Evolutionary conservation across 768 basidiomycete species (phyloP).

Genomic region (Rhodotorula taiwanensis): DNA sequence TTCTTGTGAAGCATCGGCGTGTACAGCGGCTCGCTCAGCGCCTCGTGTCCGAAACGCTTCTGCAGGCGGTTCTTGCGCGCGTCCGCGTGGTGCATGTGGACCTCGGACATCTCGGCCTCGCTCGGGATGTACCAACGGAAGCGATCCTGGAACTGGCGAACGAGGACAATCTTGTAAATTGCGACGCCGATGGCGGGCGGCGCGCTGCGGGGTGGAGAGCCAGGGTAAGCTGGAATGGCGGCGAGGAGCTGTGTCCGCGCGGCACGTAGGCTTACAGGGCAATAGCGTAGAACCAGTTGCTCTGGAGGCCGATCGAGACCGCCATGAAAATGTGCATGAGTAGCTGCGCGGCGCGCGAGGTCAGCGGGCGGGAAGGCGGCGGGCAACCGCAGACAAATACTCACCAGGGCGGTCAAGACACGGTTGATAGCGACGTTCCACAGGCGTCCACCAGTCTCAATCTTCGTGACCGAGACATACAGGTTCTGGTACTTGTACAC

Average conservation of each 20-base stretch:
- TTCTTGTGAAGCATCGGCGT: constrained; percentile 47
- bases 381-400: not conserved
- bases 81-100: constrained; percentile 73
- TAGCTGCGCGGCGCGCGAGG: constrained; percentile 4
- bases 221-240: too few species aligned
- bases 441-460: constrained; percentile 73
- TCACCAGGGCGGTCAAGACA: constrained; percentile 62
- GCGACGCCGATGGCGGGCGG: constrained; percentile 75
- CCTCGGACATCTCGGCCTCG: constrained; percentile 67
- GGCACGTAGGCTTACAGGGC: constrained; percentile 8
- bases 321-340: constrained; percentile 33
- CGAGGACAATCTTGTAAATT: constrained; percentile 77
- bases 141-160: constrained; percentile 51
- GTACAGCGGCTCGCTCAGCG: constrained; percentile 54
- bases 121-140: constrained; percentile 61
- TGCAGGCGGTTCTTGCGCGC: constrained; percentile 64
- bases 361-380: not conserved
- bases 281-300: constrained; percentile 28
- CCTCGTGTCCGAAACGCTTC: constrained; percentile 92
- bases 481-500: constrained; percentile 91
- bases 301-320: constrained; percentile 15
- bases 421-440: constrained; percentile 56
- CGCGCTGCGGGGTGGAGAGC: constrained; percentile 52
- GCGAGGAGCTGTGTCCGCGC: too few species aligned
- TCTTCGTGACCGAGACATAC: constrained; percentile 81